phyloP scores from a whole-genome alignment of 73 alveolate genomes.

The Halteria grandinella region DNA sequence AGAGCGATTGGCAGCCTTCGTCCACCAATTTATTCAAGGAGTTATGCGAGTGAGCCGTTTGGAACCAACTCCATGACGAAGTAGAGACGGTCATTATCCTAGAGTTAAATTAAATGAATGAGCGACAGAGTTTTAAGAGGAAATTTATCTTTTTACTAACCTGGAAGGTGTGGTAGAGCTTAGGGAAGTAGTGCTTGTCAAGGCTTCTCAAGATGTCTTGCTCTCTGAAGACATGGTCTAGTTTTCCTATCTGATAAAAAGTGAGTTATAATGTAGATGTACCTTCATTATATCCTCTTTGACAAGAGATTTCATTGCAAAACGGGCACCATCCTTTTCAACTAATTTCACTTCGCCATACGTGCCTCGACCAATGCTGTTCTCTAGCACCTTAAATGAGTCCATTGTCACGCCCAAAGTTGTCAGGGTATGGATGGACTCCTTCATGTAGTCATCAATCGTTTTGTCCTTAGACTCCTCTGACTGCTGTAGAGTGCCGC shows the following conservation, averaged over 20 bases:
- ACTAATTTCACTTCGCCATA: constrained; percentile 27
- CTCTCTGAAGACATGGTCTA: constrained; percentile 27
- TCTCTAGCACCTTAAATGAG: constrained; percentile 23
- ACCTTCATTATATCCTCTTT: constrained; percentile 24
- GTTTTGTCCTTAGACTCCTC: too few species aligned
- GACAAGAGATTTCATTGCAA: constrained; percentile 40
- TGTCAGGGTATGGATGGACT: too few species aligned
- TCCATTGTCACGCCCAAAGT: too few species aligned
- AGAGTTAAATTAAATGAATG: not conserved
- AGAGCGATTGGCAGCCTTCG: constrained; percentile 8
- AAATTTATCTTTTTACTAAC: too few species aligned
- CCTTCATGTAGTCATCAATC: too few species aligned
- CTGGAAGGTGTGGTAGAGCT: constrained; percentile 23
- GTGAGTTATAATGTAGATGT: not conserved
- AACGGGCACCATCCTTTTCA: constrained; percentile 20
- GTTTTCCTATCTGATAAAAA: constrained; percentile 17
- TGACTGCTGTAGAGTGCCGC: too few species aligned
- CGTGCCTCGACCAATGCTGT: constrained; percentile 39
- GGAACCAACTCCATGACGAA: constrained; percentile 47
- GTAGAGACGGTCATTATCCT: constrained; percentile 41
- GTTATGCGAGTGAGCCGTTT: constrained; percentile 34
- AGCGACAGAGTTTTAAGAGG: not conserved
- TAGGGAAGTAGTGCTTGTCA: constrained; percentile 13
- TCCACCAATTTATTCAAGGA: constrained; percentile 3
- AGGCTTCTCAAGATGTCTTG: constrained; percentile 9